Evolutionary conservation across 164 flowering plant species (phyloP).

Genomic region (Nymphaea colorata): DNA sequence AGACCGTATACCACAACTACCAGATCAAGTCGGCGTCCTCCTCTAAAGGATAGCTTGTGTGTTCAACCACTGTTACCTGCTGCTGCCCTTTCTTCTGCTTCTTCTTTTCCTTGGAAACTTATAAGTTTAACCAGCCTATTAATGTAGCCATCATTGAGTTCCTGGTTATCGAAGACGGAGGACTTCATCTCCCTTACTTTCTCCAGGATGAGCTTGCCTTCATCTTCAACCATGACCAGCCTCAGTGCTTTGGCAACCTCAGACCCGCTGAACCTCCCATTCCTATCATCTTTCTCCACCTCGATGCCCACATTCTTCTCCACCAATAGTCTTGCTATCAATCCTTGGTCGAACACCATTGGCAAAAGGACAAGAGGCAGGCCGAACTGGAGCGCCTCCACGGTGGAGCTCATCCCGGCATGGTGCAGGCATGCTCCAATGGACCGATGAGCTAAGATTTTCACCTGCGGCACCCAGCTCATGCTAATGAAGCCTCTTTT

Average conservation of each 20-base stretch:
- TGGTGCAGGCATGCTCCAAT: conserved; percentile 29
- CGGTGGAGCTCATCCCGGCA: conserved; percentile 21
- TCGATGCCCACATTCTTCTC: conserved; percentile 27
- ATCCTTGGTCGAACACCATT: conserved; percentile 11
- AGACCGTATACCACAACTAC: too few relatives aligned
- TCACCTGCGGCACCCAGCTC: conserved; percentile 3
- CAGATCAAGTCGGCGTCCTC: too few relatives aligned
- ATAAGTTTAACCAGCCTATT: conserved; percentile 14
- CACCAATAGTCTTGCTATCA: conserved; percentile 23
- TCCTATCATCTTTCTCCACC: conserved; percentile 22
- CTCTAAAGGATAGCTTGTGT: too few relatives aligned
- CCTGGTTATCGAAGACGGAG: conserved; percentile 7
- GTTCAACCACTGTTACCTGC: too few relatives aligned
- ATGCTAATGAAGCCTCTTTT: conserved; percentile 3
- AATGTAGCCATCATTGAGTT: conserved; percentile 17
- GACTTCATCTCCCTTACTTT: conserved; percentile 7
- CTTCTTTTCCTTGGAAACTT: neutral
- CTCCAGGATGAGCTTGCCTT: conserved; percentile 12
- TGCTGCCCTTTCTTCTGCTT: too few relatives aligned
- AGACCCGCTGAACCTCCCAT: conserved; percentile 23
- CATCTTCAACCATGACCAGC: conserved; percentile 21
- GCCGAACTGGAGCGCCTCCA: conserved; percentile 23
- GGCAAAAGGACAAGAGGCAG: conserved; percentile 19
- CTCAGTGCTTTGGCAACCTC: conserved; percentile 20
- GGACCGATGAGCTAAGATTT: conserved; percentile 24